A percentile compares a stretch with the other conserved stretches of the same genome.
Evolutionary conservation across 192 early-diverging fungal genomes (phyloP).

Genomic region (Dispira simplex): DNA sequence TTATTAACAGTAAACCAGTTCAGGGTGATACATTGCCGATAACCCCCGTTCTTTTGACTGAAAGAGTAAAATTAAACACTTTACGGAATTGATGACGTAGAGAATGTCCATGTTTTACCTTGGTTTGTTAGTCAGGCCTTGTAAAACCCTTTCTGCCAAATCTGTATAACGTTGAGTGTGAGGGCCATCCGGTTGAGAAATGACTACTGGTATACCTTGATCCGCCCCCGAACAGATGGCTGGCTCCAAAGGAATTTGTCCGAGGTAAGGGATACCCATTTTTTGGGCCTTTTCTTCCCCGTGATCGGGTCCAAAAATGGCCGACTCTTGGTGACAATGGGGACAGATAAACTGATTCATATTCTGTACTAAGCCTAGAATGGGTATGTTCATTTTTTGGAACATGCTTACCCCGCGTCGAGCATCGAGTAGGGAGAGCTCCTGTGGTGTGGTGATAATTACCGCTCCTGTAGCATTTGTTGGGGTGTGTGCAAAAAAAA

Average conservation of each 20-base stretch:
- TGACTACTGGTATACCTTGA: slow-evolving; percentile 50
- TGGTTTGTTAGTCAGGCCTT: not conserved
- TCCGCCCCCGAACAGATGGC: slow-evolving; percentile 59
- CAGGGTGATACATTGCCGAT: too few species aligned
- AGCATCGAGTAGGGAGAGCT: slow-evolving; percentile 69
- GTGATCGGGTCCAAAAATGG: slow-evolving; percentile 64
- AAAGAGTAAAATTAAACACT: too few species aligned
- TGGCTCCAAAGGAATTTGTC: slow-evolving; percentile 60
- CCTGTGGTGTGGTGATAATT: slow-evolving; percentile 84
- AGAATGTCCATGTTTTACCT: too few species aligned
- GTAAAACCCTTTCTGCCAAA: not conserved
- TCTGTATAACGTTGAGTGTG: not conserved
- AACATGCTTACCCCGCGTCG: slow-evolving; percentile 73
- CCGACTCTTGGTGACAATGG: slow-evolving; percentile 56
- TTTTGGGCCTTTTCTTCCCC: slow-evolving; percentile 38
- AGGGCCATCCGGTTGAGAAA: slow-evolving; percentile 4
- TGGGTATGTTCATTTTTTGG: slow-evolving; percentile 62
- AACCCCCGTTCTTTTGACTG: too few species aligned
- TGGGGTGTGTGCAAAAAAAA: not conserved
- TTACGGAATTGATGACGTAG: too few species aligned
- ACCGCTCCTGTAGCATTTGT: slow-evolving; percentile 40
- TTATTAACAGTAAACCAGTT: too few species aligned
- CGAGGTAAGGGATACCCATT: slow-evolving; percentile 50
- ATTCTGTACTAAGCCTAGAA: slow-evolving; percentile 77
- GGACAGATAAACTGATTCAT: slow-evolving; percentile 73